Evolutionary conservation across 2,329 filamentous ascomycete species (phyloP).

Genomic region (Epichloe amarillans): DNA sequence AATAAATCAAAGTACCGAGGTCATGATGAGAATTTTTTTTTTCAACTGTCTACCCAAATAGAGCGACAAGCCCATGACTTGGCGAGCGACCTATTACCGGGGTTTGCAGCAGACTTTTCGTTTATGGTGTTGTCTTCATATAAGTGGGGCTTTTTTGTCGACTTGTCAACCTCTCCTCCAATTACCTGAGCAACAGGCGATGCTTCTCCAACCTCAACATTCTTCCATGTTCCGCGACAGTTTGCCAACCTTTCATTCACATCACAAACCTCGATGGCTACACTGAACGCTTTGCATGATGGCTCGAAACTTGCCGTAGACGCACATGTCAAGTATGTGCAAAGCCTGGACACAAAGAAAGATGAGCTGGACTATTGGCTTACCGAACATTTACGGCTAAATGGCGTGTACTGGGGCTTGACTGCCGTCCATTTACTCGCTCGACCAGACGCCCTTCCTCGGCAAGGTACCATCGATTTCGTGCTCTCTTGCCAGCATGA

Average conservation of each 20-base stretch:
- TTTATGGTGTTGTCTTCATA: background rate
- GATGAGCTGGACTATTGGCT: constrained; percentile 97
- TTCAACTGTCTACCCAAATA: too few relatives aligned
- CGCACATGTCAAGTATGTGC: constrained; percentile 80
- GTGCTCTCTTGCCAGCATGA: constrained; percentile 90
- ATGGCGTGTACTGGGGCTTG: constrained; percentile 93
- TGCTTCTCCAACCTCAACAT: background rate
- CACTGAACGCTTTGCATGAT: constrained; percentile 16
- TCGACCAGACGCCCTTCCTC: constrained; percentile 67
- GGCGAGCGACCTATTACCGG: too few relatives aligned
- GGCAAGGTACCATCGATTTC: constrained; percentile 73
- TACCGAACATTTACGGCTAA: constrained; percentile 90
- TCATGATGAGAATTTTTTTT: too few relatives aligned
- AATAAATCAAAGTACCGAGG: too few relatives aligned
- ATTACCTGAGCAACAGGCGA: background rate
- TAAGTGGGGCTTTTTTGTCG: background rate
- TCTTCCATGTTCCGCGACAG: background rate
- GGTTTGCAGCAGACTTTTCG: too few relatives aligned
- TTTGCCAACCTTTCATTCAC: background rate
- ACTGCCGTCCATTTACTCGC: constrained; percentile 76
- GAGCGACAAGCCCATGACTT: too few relatives aligned
- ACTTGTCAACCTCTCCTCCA: background rate
- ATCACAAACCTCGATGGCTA: constrained; percentile 15
- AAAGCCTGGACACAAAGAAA: constrained; percentile 78
- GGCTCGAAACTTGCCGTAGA: constrained; percentile 35